Base-by-base conservation (phyloP, 345 rosid genomes). In the Hevea brasiliensis region DNA sequence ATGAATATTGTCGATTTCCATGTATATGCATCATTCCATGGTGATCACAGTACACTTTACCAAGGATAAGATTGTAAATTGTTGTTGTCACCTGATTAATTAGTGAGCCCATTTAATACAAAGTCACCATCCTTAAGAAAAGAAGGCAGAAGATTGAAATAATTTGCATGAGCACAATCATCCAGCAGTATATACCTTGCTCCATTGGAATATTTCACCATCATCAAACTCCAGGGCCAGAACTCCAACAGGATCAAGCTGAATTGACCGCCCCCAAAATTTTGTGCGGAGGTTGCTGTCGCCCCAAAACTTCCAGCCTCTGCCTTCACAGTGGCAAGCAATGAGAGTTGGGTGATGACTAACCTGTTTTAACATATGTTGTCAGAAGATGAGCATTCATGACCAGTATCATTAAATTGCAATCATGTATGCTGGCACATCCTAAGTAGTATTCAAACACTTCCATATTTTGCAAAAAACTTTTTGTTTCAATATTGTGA, bases 211-310 rank as follows among this genome's bases (percentile, higher is more conserved):
- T 59, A 84, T 80, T 86, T 93, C 99, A 54, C 99, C 99, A 78
- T 93, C 99, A 70, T 95, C 99, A 71, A 95, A 95, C 84, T 95
- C 96, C 0, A 95, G 77, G 55, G 93, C 87, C 71, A 95, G 82
- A 74, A 82, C 82, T 76, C 99, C 98, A 3, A 89, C 92, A 67
- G 99, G 99, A 64, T 95, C 94, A n/a, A 95, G 92, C 88, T 91
- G 97, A 83, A 95, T 93, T 1, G 99, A 95, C 74, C 89, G 89
- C 29, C 99, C 99, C 99, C 99, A 93, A 79, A 95, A 93, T 84
- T 93, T 95, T 70, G 97, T 81, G 48, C 87, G 87, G 75, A 95
- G 86, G 82, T 93, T 93, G 82, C 97, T 88, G 76, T 95, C 99
- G 45, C 90, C 98, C 96, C 93, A 95, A 79, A 95, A 91, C 82